Evolutionary conservation across 495 filamentous ascomycete species (phyloP).

Genomic region (Daldinia loculata): DNA sequence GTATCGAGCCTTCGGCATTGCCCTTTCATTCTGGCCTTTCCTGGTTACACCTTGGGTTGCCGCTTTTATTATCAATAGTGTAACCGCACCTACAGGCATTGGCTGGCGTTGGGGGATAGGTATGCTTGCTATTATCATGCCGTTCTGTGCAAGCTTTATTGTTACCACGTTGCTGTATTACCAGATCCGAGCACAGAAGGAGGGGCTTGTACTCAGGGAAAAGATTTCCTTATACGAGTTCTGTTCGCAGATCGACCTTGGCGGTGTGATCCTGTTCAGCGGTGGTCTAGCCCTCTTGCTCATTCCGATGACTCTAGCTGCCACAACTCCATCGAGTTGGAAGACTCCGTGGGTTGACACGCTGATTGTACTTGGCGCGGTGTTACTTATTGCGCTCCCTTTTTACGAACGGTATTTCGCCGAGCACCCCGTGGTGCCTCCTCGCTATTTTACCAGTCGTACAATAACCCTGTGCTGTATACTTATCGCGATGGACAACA

Average conservation of each 20-base stretch:
- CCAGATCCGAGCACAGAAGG: slow-evolving; percentile 49
- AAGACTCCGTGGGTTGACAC: slow-evolving; percentile 55
- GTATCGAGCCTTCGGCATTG: slow-evolving; percentile 58
- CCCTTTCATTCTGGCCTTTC: slow-evolving; percentile 57
- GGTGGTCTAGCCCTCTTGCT: slow-evolving; percentile 51
- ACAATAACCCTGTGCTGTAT: slow-evolving; percentile 53
- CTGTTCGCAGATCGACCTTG: slow-evolving; percentile 58
- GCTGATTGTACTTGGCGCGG: slow-evolving; percentile 52
- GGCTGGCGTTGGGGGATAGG: slow-evolving; percentile 63
- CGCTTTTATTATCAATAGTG: slow-evolving; percentile 56
- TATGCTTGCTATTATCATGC: slow-evolving; percentile 61
- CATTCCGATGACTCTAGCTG: slow-evolving; percentile 51
- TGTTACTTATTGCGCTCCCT: slow-evolving; percentile 50
- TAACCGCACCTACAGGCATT: slow-evolving; percentile 50
- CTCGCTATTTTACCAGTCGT: slow-evolving; percentile 53
- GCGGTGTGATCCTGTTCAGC: slow-evolving; percentile 52
- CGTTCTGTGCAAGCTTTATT: slow-evolving; percentile 57
- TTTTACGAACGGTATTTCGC: slow-evolving; percentile 57
- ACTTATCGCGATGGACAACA: slow-evolving; percentile 51
- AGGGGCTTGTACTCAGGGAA: slow-evolving; percentile 45
- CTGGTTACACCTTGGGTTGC: slow-evolving; percentile 57
- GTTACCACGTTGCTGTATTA: slow-evolving; percentile 57
- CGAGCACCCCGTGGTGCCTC: slow-evolving; percentile 55
- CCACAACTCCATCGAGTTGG: slow-evolving; percentile 49
- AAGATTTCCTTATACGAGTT: slow-evolving; percentile 52